phyloP scores from a whole-genome alignment of 371 early-diverging fungal species.

The Rhizopus sp. region DNA sequence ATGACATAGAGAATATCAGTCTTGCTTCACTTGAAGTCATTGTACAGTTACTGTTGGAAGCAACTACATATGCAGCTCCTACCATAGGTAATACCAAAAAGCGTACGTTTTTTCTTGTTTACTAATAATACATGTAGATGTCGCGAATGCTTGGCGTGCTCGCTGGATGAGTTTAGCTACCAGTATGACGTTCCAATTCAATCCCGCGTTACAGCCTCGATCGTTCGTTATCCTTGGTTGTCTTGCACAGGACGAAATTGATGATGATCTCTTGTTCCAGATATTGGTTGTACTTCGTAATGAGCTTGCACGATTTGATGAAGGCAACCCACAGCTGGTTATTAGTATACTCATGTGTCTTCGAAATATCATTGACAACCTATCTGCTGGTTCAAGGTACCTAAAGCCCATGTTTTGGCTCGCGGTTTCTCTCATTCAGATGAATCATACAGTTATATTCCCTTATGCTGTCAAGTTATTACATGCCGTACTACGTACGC shows the following conservation, averaged over 20 bases:
- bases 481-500: conserved; percentile 65
- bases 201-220: conserved; percentile 90
- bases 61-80: conserved; percentile 71
- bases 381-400: conserved; percentile 72
- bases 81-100: conserved; percentile 53
- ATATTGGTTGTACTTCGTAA: conserved; percentile 83
- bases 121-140: conserved; percentile 35
- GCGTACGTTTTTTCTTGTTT: background rate
- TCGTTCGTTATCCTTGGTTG: conserved; percentile 89
- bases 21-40: conserved; percentile 76
- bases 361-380: conserved; percentile 76
- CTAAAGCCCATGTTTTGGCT: conserved; percentile 87
- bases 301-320: conserved; percentile 77
- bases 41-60: conserved; percentile 74
- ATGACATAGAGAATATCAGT: conserved; percentile 62
- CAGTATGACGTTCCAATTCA: conserved; percentile 88
- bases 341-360: conserved; percentile 84
- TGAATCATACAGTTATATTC: conserved; percentile 77
- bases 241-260: conserved; percentile 81
- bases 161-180: conserved; percentile 90
- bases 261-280: conserved; percentile 85
- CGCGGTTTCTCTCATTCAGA: conserved; percentile 80
- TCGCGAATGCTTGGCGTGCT: conserved; percentile 78
- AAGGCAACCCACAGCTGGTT: conserved; percentile 71
- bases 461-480: conserved; percentile 68